Base-by-base conservation (phyloP, 2,329 filamentous ascomycete genomes). In the Calonectria hongkongensis region DNA sequence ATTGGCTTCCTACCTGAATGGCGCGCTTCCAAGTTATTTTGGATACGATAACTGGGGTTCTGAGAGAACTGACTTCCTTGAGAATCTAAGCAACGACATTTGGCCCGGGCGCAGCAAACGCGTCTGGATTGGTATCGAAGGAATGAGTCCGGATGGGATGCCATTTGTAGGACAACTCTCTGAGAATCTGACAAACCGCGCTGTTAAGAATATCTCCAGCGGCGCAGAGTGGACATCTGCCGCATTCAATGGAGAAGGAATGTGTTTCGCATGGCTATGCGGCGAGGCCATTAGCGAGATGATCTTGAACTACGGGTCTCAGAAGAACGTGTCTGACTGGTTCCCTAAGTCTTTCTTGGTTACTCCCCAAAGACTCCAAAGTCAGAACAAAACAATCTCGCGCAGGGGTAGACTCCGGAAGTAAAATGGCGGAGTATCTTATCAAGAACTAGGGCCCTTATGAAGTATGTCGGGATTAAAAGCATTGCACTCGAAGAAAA, bases 251-350 rank as follows among this genome's bases (percentile, higher is more conserved):
- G 66, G 66, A 15, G 66, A 68, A n/a, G 66, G 66, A 25, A 68
- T 68, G 66, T 62, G 54, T 16, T 68, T 62, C 15, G 66, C 66
- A 4, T 68, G 66, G 66, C 30, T 68, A 5, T 68, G 41, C 13
- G 66, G 66, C n/a, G 43, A 58, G n/a, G 66, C 54, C 18, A 25
- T 68, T 18, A 68, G 66, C 21, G 51, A 68, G 12, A 68, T 68
- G 66, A 43, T 68, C 30, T 18, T 27, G 54, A 68, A 56, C 21
- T n/a, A 60, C 15, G 43, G 41, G n/a, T 39, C 47, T 3, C 10
- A 41, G 10, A 47, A 63, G 8, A 63, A 33, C 10, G 15, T 50
- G 6, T 48, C 56, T 50, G 56, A 63, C n/a, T 68, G 66, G 66
- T 68, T 68, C 21, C 66, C 66, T 16, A n/a, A 43, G 36, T 68